A percentile compares a stretch with the other conserved stretches of the same genome.
These are phyloP conservation scores for Phytophthora pinifolia DNA, from an alignment of 352 stramenopile species.

Conservation along the genomic window DNA sequence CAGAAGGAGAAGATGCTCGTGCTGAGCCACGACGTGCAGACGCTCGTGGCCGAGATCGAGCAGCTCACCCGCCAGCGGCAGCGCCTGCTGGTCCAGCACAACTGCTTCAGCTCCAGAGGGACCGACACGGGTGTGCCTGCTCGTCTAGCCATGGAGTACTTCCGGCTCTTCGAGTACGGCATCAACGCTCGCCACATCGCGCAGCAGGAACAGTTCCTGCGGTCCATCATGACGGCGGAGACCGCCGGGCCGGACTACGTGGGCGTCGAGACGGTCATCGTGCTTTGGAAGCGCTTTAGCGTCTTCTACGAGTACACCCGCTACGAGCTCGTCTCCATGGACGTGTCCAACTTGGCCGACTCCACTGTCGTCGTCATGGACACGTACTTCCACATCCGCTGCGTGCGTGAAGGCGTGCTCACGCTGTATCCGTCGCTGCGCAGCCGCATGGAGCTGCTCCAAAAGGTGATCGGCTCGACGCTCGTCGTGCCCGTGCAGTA, in stretches of 20 bases:
- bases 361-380: constrained; percentile 53
- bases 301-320: constrained; percentile 40
- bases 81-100: constrained; percentile 27
- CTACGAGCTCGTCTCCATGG: constrained; percentile 32
- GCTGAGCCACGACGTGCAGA: constrained; percentile 44
- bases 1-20: constrained; percentile 50
- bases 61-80: constrained; percentile 36
- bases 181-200: constrained; percentile 20
- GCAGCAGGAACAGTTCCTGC: constrained; percentile 54
- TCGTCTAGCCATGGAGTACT: constrained; percentile 51
- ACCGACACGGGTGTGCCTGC: constrained; percentile 31
- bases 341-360: constrained; percentile 35
- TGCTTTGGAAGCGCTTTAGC: constrained; percentile 54
- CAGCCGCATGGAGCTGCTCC: constrained; percentile 44
- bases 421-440: constrained; percentile 46
- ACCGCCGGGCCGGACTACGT: constrained; percentile 53
- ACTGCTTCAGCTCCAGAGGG: constrained; percentile 37
- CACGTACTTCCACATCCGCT: constrained; percentile 39
- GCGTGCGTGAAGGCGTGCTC: constrained; percentile 40
- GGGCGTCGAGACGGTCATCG: constrained; percentile 41
- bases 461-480: constrained; percentile 42
- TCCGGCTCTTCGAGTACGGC: constrained; percentile 54
- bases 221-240: constrained; percentile 45
- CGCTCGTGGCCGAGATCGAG: constrained; percentile 40
- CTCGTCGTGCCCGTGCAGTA: constrained; percentile 48